A percentile compares a stretch with the other conserved stretches of the same genome.
Evolutionary conservation across 192 early-diverging fungal species (phyloP).

Genomic region (Irineochytrium annulatum): DNA sequence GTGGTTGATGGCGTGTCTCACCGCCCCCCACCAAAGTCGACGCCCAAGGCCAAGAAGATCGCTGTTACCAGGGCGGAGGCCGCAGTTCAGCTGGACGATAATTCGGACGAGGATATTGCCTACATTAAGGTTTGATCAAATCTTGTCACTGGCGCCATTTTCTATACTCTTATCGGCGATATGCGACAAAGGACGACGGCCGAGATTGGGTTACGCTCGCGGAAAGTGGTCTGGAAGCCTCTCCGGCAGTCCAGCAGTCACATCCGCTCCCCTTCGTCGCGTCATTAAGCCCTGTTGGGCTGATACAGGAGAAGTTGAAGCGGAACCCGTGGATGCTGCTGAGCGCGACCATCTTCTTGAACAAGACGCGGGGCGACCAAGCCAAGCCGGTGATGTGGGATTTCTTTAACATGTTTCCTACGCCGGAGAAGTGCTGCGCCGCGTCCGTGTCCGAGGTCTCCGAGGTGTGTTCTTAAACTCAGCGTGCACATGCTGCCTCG

Average conservation of each 20-base stretch:
- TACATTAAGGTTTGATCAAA: too few relatives aligned
- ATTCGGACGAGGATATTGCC: too few relatives aligned
- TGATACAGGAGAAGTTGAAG: slow-evolving; percentile 8
- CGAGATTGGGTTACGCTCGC: background rate
- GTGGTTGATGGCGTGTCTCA: too few relatives aligned
- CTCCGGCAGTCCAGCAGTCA: background rate
- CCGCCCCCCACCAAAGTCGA: too few relatives aligned
- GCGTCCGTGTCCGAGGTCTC: background rate
- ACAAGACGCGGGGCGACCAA: slow-evolving; percentile 7
- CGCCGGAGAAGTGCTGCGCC: background rate
- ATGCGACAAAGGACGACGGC: too few relatives aligned
- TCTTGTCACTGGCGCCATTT: too few relatives aligned
- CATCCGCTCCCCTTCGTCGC: background rate
- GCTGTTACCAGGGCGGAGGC: too few relatives aligned
- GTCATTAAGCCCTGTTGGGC: background rate
- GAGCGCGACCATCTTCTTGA: slow-evolving; percentile 11
- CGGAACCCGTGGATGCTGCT: slow-evolving; percentile 8
- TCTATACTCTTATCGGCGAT: too few relatives aligned
- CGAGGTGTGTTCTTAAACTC: background rate
- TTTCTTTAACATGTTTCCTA: slow-evolving; percentile 7
- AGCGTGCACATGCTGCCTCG: too few relatives aligned
- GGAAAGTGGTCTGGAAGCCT: background rate
- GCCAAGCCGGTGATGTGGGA: slow-evolving; percentile 6
- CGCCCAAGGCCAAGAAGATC: too few relatives aligned
- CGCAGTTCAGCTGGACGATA: too few relatives aligned